Evolutionary conservation across 225 moss, liverwort and hornwort species (phyloP).

Genomic region (Neckera pumila): DNA sequence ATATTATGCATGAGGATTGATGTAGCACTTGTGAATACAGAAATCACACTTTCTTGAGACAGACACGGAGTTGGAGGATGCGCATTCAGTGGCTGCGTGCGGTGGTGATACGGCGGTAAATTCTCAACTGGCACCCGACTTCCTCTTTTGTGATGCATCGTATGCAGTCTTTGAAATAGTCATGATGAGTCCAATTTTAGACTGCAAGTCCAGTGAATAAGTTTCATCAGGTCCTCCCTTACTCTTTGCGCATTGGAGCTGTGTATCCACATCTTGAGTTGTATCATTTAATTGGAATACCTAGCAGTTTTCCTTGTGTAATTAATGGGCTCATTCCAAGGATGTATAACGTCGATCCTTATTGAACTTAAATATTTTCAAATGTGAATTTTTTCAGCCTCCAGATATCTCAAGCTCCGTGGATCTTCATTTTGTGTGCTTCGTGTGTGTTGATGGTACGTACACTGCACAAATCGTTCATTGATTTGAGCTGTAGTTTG

Average conservation of each 20-base stretch:
- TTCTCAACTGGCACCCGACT: background rate
- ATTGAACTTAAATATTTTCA: background rate
- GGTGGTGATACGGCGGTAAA: conserved; percentile 72
- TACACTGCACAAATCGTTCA: background rate
- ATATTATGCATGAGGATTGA: background rate
- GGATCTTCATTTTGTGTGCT: conserved; percentile 83
- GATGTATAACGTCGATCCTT: background rate
- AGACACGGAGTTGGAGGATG: conserved; percentile 68
- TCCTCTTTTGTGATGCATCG: background rate
- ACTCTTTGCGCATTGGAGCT: background rate
- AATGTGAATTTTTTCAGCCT: conserved; percentile 29
- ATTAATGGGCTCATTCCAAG: background rate
- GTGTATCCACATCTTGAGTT: background rate
- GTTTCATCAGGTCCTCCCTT: background rate
- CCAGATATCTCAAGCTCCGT: conserved; percentile 55
- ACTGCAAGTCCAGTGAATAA: background rate
- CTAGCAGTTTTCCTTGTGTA: background rate
- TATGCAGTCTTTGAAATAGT: background rate
- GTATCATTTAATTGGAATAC: background rate
- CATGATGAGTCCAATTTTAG: background rate
- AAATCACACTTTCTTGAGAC: conserved; percentile 60
- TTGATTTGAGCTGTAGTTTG: background rate
- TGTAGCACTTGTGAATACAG: conserved; percentile 7
- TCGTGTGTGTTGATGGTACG: conserved; percentile 65
- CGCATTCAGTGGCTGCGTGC: conserved; percentile 66